Base-by-base conservation (phyloP, 768 basidiomycete genomes). In the Boletus reticuloceps region DNA sequence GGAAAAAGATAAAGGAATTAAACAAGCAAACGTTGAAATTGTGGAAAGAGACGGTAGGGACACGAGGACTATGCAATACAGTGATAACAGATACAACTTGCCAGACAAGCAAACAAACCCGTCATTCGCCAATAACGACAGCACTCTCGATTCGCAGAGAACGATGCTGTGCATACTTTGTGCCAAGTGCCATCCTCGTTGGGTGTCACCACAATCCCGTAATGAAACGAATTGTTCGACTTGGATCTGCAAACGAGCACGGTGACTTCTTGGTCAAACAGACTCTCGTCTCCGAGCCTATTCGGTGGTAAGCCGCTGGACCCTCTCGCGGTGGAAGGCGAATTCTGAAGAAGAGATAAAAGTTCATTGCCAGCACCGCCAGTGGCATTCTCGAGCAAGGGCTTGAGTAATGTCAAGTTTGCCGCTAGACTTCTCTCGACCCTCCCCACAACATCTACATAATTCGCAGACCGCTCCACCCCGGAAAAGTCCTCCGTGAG, bases 81-180 rank as follows among this genome's bases (percentile, higher is more conserved):
- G 3, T 2, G 3, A 27, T 8, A 27, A 27, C n/a, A n/a, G n/a
- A n/a, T n/a, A n/a, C n/a, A n/a, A n/a, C n/a, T n/a, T n/a, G n/a
- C n/a, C n/a, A n/a, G n/a, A 27, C 1, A 27, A 27, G 8, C 8
- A 27, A 27, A 27, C 27, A 27, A 7, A 27, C 27, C 31, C 17
- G 41, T 39, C 29, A 58, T 19, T 41, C 47, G 27, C 57, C 57
- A 44, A 57, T 47, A 16, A 58, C 32, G 22, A 59, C 38, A 19
- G 13, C 7, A n/a, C 25, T 39, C 31, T 54, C 49, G 22, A 20
- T 13, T 32, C 10, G 49, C 31, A 13, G 50, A 43, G 19, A 61
- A 61, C 14, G 60, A 37, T 8, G 47, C 44, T 22, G 53, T 50
- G 25, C 54, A 60, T 19, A 62, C 55, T 42, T 59, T 60, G 49